A percentile compares a stretch with the other conserved stretches of the same genome.
Evolutionary conservation across 1,139 yeast genomes (phyloP).

Genomic region (Kodamaea sp.): DNA sequence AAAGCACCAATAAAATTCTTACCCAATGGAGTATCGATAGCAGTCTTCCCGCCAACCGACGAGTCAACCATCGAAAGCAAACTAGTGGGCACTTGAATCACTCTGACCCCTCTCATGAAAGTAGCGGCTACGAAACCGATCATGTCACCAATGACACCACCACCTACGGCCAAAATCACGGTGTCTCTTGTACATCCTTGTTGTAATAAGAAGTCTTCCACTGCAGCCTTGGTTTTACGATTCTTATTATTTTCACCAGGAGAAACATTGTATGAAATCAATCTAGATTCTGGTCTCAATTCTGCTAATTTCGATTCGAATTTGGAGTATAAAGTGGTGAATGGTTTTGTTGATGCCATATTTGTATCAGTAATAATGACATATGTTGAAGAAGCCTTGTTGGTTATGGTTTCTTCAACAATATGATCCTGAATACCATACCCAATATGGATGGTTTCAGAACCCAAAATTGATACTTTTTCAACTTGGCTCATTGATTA

Average conservation of each 20-base stretch:
- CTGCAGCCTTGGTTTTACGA: conserved; percentile 84
- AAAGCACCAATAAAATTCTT: conserved; percentile 96
- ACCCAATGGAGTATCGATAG: conserved; percentile 96
- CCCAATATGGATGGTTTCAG: conserved; percentile 87
- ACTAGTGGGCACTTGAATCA: conserved; percentile 92
- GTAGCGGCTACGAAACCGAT: conserved; percentile 98
- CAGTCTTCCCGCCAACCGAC: conserved; percentile 97
- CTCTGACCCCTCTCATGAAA: conserved; percentile 96
- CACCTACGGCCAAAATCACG: conserved; percentile 91
- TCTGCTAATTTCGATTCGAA: conserved; percentile 30
- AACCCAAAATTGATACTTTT: conserved; percentile 73
- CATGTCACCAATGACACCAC: conserved; percentile 99
- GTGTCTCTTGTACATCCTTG: conserved; percentile 96
- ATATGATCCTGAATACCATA: conserved; percentile 76
- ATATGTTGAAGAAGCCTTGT: conserved; percentile 81
- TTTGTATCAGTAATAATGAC: conserved; percentile 87
- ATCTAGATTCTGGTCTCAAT: conserved; percentile 50
- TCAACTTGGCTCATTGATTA: conserved; percentile 30
- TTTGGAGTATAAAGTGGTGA: conserved; percentile 31
- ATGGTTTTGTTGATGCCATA: conserved; percentile 67
- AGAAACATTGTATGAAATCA: conserved; percentile 69
- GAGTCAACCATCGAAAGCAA: conserved; percentile 97
- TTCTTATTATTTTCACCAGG: conserved; percentile 95
- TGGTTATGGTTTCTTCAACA: conserved; percentile 59
- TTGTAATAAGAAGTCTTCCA: conserved; percentile 84